Percentiles rank a stretch among this genome's conserved stretches.
Conservation (phyloP, 345 rosid genomes). For the Toxicodendron radicans region DNA sequence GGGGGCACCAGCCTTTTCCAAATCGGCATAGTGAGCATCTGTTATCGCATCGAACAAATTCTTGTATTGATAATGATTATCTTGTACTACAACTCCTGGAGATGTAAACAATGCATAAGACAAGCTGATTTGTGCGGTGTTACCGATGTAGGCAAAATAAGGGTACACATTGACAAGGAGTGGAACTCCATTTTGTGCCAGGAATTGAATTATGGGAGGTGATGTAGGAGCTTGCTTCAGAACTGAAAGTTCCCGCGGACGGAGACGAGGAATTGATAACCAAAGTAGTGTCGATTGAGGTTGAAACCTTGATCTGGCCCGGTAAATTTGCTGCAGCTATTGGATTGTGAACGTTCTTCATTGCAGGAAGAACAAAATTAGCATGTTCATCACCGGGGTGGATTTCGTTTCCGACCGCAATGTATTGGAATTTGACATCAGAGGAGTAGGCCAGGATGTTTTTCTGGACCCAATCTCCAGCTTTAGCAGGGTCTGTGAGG, state of each 20-base stretch:
- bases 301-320: conserved; percentile 16
- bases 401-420: conserved; percentile 17
- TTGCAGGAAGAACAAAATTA: conserved; percentile 11
- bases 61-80: too few relatives aligned
- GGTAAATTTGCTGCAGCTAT: not conserved
- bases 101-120: too few relatives aligned
- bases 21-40: too few relatives aligned
- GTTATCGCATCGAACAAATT: too few relatives aligned
- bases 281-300: conserved; percentile 9
- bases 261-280: conserved; percentile 29
- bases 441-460: not conserved
- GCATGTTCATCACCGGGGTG: not conserved
- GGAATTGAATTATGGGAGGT: conserved; percentile 8
- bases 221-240: not conserved
- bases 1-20: too few relatives aligned
- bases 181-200: not conserved
- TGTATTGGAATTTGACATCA: conserved; percentile 10
- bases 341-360: conserved; percentile 15
- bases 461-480: conserved; percentile 17
- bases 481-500: not conserved
- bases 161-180: too few relatives aligned
- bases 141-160: too few relatives aligned
- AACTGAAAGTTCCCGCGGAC: conserved; percentile 15
- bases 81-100: too few relatives aligned
- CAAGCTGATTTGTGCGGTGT: too few relatives aligned